These are phyloP conservation scores for Candida insectalens DNA, from an alignment of 805 yeast species.

Conservation along the genomic window DNA sequence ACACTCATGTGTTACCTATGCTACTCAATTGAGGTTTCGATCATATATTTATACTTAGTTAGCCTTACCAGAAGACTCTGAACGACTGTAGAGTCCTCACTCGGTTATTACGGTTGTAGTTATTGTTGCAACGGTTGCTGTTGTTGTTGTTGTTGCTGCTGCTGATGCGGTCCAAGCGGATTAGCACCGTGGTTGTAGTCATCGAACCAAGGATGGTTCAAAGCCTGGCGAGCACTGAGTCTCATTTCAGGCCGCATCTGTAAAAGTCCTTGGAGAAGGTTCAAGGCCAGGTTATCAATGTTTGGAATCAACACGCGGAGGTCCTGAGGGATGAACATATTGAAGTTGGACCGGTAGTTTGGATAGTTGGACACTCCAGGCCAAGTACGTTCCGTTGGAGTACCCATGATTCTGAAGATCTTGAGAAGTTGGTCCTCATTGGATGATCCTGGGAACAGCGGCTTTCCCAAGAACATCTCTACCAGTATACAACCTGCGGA, in stretches of 20 bases:
- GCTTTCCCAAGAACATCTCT: conserved; percentile 97
- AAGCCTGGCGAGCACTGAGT: conserved; percentile 50
- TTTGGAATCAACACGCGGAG: conserved; percentile 58
- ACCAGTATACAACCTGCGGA: conserved; percentile 97
- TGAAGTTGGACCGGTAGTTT: conserved; percentile 78
- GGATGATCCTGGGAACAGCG: conserved; percentile 91
- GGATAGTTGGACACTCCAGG: conserved; percentile 91
- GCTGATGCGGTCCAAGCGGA: conserved; percentile 2
- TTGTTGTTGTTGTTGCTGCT: background rate
- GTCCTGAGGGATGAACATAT: conserved; percentile 83
- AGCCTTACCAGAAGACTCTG: too few species aligned
- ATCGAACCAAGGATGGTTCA: conserved; percentile 73
- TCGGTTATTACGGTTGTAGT: conserved; percentile 6
- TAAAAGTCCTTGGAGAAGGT: conserved; percentile 47
- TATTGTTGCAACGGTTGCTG: conserved; percentile 4
- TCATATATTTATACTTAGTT: too few species aligned
- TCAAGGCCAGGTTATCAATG: conserved; percentile 60
- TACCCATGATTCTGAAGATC: conserved; percentile 90
- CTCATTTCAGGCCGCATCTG: conserved; percentile 57
- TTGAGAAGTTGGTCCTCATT: conserved; percentile 92
- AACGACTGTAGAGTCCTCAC: too few species aligned
- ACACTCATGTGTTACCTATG: background rate
- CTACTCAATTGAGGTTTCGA: too few species aligned
- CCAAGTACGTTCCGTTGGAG: conserved; percentile 95
- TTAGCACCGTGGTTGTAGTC: conserved; percentile 39